A percentile compares a stretch with the other conserved stretches of the same genome.
These are phyloP conservation scores for Dendrothele bispora DNA, from an alignment of 768 basidiomycete species.

Conservation along the genomic window DNA sequence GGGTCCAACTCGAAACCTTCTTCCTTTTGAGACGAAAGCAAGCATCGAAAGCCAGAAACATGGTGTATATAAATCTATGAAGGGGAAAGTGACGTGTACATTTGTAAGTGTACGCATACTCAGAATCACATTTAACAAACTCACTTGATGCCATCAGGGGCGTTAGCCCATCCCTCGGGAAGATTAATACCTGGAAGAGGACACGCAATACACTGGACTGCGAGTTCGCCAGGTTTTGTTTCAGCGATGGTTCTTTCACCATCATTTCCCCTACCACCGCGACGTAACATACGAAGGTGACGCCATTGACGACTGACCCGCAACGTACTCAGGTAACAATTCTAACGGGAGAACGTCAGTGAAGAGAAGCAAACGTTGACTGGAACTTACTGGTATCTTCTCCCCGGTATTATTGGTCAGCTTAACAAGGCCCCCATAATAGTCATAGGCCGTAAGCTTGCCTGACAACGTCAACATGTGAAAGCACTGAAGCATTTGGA, in stretches of 20 bases:
- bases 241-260: not conserved
- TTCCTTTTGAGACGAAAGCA: no score
- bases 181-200: not conserved
- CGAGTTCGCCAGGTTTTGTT: not conserved
- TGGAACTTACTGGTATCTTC: not conserved
- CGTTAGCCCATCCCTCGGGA: not conserved
- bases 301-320: not conserved
- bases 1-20: no score
- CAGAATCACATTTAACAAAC: not conserved
- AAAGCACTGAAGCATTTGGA: not conserved
- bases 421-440: not conserved
- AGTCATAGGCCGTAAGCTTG: not conserved
- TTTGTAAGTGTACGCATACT: no score
- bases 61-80: constrained; percentile 23
- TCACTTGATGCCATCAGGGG: not conserved
- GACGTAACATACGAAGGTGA: not conserved
- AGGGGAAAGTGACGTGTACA: no score
- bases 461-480: no score
- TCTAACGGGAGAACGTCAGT: not conserved
- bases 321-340: not conserved
- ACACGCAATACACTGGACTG: not conserved
- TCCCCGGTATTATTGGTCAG: no score
- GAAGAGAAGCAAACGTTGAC: not conserved
- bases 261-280: not conserved
- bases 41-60: constrained; percentile 24